A percentile compares a stretch with the other conserved stretches of the same genome.
phyloP scores from a whole-genome alignment of 306 rosid genomes.

The Dalbergia cochinchinensis region DNA sequence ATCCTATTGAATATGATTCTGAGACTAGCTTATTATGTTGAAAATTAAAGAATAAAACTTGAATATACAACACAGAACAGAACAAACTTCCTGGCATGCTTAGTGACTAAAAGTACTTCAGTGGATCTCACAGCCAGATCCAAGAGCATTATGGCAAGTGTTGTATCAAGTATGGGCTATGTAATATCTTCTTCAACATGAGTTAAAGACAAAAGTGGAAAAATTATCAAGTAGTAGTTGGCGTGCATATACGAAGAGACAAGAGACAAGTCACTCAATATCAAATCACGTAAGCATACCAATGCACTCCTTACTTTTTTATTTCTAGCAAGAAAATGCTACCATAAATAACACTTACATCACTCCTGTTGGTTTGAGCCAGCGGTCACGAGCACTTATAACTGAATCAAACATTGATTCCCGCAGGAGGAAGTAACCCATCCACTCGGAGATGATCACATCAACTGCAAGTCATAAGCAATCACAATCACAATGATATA shows the following conservation, averaged over 20 bases:
- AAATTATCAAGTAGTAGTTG: constrained; percentile 5
- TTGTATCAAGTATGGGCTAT: background rate
- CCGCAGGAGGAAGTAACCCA: constrained; percentile 98
- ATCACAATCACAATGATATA: background rate
- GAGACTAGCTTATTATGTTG: constrained; percentile 8
- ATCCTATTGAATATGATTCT: background rate
- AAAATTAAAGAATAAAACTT: constrained; percentile 4
- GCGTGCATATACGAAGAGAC: constrained; percentile 23
- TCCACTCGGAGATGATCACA: constrained; percentile 98
- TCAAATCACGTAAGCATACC: constrained; percentile 20
- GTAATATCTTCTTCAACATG: background rate
- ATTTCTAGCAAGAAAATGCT: background rate
- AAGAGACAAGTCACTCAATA: constrained; percentile 3
- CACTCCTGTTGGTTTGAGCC: constrained; percentile 97
- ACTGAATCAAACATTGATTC: constrained; percentile 99
- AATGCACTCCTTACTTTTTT: background rate
- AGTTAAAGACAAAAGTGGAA: background rate
- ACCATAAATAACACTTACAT: constrained; percentile 63
- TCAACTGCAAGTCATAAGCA: constrained; percentile 67
- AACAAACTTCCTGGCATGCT: background rate
- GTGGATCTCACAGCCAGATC: background rate
- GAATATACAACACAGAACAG: background rate
- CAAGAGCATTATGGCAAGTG: background rate
- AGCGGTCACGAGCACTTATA: constrained; percentile 95
- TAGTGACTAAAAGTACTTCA: constrained; percentile 9